Percentiles rank a stretch among this genome's conserved stretches.
Conservation (phyloP, 2,329 filamentous ascomycete species). For the Drechslerella dactyloides region DNA sequence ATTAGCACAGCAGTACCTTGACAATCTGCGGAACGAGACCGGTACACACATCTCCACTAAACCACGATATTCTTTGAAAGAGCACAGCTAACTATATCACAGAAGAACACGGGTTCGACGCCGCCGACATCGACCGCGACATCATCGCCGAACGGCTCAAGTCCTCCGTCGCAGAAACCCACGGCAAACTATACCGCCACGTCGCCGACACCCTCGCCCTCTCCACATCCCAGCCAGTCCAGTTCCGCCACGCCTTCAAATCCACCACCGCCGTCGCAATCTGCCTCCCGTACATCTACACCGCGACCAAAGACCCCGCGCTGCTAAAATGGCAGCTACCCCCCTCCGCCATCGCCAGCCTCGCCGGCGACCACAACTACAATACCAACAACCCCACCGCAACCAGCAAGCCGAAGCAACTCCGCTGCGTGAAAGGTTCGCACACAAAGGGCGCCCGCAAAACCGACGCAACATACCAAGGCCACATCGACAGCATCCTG, state of each 20-base stretch:
- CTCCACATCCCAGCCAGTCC: constrained; percentile 69
- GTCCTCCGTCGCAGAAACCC: constrained; percentile 71
- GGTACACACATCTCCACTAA: constrained; percentile 37
- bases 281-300: constrained; percentile 82
- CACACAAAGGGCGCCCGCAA: constrained; percentile 59
- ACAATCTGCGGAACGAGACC: constrained; percentile 79
- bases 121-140: constrained; percentile 89
- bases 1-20: constrained; percentile 88
- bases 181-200: constrained; percentile 84
- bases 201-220: constrained; percentile 78
- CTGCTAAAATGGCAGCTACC: constrained; percentile 88
- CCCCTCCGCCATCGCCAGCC: constrained; percentile 51
- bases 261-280: constrained; percentile 80
- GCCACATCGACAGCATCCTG: constrained; percentile 81
- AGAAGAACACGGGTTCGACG: constrained; percentile 84
- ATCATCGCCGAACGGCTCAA: constrained; percentile 87
- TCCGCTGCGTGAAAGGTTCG: constrained; percentile 68
- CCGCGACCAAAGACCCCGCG: constrained; percentile 81
- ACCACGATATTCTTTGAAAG: neutral
- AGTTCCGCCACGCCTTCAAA: constrained; percentile 79
- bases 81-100: constrained; percentile 1
- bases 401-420: constrained; percentile 69
- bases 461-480: constrained; percentile 71
- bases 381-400: constrained; percentile 53
- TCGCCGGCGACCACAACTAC: constrained; percentile 55